Percentiles rank a stretch among this genome's conserved stretches.
Conservation (phyloP, 2,329 filamentous ascomycete genomes). For the Hypoxylon sp. region DNA sequence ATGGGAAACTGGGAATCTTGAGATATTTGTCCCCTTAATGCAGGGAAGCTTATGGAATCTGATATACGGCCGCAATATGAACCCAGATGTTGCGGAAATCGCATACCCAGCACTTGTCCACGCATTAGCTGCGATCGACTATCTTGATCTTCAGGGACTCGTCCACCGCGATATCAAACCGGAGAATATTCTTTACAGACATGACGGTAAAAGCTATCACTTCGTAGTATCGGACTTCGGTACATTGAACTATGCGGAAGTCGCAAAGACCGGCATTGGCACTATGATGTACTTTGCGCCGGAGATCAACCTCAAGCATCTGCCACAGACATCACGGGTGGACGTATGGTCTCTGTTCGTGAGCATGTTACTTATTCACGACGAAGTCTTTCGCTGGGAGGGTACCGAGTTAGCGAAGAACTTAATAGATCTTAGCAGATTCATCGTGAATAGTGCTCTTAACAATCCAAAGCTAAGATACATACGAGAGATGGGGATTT, state of each 20-base stretch:
- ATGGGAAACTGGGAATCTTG: background rate
- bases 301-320: background rate
- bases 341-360: slow-evolving; percentile 39
- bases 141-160: slow-evolving; percentile 9
- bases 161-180: slow-evolving; percentile 43
- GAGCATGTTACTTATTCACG: slow-evolving; percentile 20
- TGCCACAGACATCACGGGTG: background rate
- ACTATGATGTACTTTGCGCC: slow-evolving; percentile 20
- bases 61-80: background rate
- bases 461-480: background rate
- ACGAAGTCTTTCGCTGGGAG: slow-evolving; percentile 6
- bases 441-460: background rate
- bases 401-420: background rate
- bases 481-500: slow-evolving; percentile 30
- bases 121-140: slow-evolving; percentile 36
- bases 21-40: slow-evolving; percentile 33
- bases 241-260: background rate
- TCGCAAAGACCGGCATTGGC: background rate
- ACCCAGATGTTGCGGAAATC: background rate
- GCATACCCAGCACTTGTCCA: slow-evolving; percentile 12
- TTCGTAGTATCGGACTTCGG: slow-evolving; percentile 36
- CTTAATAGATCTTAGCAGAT: background rate
- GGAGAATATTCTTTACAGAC: slow-evolving; percentile 39
- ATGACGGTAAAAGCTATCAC: background rate
- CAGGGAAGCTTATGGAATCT: slow-evolving; percentile 4